These are phyloP conservation scores for Rickenella mellea DNA, from an alignment of 768 basidiomycete genomes.

Conservation along the genomic window DNA sequence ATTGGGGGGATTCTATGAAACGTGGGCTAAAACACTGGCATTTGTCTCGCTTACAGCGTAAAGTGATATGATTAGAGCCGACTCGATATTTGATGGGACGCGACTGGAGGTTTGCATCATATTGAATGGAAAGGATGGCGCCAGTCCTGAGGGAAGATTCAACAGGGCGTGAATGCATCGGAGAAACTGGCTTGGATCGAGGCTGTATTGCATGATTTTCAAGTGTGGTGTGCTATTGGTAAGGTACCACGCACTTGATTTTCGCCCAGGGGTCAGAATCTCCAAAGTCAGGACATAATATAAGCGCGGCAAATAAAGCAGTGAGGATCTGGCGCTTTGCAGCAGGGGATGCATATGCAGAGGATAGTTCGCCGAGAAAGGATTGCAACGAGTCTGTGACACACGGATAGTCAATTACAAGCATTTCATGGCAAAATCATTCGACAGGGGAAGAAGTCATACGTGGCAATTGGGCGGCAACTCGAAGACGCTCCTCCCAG, in stretches of 20 bases:
- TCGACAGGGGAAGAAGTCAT: conserved; percentile 3
- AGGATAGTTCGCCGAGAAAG: conserved; percentile 34
- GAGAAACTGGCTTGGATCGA: not conserved
- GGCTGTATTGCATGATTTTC: not conserved
- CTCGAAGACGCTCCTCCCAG: conserved; percentile 43
- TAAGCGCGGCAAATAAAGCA: conserved; percentile 44
- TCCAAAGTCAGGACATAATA: conserved; percentile 38
- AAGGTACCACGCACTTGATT: conserved; percentile 7
- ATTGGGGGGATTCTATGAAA: no score
- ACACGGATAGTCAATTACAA: conserved; percentile 9
- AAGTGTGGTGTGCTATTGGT: not conserved
- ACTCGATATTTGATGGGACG: conserved; percentile 9
- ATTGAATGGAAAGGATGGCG: conserved; percentile 30
- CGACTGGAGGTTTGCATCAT: not conserved
- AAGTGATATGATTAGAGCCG: no score
- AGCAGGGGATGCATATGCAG: conserved; percentile 45
- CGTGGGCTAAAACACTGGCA: no score
- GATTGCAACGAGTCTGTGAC: conserved; percentile 44
- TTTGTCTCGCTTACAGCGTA: no score
- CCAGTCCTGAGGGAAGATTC: conserved; percentile 28
- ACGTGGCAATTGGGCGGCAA: conserved; percentile 66
- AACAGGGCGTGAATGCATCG: conserved; percentile 8
- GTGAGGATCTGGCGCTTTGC: conserved; percentile 49
- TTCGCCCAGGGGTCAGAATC: conserved; percentile 15
- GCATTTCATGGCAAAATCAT: not conserved